Percentiles rank a stretch among this genome's conserved stretches.
phyloP scores from a whole-genome alignment of 805 yeast genomes.

The Lachancea nothofagi region DNA sequence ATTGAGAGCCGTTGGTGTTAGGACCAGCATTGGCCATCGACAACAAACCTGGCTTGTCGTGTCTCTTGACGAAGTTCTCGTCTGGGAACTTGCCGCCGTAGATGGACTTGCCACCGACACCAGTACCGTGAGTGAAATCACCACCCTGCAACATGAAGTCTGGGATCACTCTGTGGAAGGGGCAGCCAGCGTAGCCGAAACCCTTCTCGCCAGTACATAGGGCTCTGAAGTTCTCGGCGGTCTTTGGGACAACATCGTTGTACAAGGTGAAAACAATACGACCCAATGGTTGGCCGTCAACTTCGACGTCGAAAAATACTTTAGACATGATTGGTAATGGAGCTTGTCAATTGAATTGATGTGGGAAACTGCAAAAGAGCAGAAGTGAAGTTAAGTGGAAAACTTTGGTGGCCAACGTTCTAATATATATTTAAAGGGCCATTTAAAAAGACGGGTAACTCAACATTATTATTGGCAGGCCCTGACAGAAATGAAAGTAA shows the following conservation, averaged over 20 bases:
- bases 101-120: conserved; percentile 94
- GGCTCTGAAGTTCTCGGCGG: conserved; percentile 94
- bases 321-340: conserved; percentile 43
- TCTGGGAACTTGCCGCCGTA: conserved; percentile 73
- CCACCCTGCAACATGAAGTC: conserved; percentile 98
- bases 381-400: neutral
- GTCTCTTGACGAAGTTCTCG: conserved; percentile 69
- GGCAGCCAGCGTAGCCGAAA: conserved; percentile 82
- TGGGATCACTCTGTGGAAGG: conserved; percentile 97
- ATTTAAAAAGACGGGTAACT: neutral
- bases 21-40: conserved; percentile 99
- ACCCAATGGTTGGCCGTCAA: conserved; percentile 72
- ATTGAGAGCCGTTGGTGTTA: conserved; percentile 96
- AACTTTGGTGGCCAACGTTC: neutral
- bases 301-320: conserved; percentile 79
- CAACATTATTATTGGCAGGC: no score
- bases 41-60: conserved; percentile 74
- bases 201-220: conserved; percentile 95
- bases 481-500: no score
- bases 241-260: conserved; percentile 90
- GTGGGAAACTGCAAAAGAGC: no score
- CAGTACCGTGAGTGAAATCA: conserved; percentile 88
- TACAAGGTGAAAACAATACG: conserved; percentile 82
- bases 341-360: conserved; percentile 1
- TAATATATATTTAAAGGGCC: neutral